These are phyloP conservation scores for Guadua angustifolia DNA, from an alignment of 176 grass and related monocot species.

Conservation along the genomic window DNA sequence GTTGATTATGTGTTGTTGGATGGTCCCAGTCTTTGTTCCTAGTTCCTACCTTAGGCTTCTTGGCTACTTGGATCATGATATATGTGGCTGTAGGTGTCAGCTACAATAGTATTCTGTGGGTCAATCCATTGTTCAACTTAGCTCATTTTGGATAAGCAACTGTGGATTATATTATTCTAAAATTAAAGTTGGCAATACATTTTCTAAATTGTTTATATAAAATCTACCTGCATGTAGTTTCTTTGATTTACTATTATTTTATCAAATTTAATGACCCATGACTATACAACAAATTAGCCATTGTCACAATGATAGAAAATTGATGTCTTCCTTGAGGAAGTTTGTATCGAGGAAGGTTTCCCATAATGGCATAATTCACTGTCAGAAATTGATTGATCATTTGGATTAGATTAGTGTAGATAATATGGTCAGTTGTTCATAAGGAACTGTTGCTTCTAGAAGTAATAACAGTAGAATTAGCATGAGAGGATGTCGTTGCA, in stretches of 20 bases:
- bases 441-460: background rate
- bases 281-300: too few relatives aligned
- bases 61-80: background rate
- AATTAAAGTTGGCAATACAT: background rate
- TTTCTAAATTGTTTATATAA: background rate
- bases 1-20: background rate
- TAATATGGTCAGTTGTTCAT: background rate
- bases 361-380: background rate
- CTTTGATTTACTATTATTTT: background rate
- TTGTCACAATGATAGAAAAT: background rate
- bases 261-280: too few relatives aligned
- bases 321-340: background rate
- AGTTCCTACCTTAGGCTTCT: background rate
- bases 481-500: background rate
- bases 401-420: background rate
- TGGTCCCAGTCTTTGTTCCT: background rate
- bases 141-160: background rate
- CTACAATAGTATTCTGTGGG: background rate
- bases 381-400: background rate
- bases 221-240: background rate
- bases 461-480: background rate
- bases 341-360: background rate
- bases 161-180: background rate
- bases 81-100: background rate
- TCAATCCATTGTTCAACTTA: background rate